Evolutionary conservation across 345 rosid species (phyloP), one percentile per base, ranked within the genome.

Genomic region (Corchorus capsularis): DNA sequence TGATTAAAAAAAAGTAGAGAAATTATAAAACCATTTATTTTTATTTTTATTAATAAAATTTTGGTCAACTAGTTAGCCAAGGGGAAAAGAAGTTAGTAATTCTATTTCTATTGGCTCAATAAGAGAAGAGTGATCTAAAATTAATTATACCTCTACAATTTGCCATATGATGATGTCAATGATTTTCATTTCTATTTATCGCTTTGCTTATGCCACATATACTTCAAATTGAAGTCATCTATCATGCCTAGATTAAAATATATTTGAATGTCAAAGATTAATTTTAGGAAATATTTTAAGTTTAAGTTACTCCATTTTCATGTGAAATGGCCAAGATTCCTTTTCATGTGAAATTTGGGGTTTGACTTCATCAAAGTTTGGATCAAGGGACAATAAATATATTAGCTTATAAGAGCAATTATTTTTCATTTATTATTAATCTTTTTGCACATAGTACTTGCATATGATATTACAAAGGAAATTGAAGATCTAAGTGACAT

Each of bases 211-310:
- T 50, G 37, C 34, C 2, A 52, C 11, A 53, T 34, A 16, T 8
- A 39, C 43, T 32, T 32, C 34, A 19, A 70, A 70, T 70, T 70
- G 15, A 70, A 35, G 73, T 50, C 73, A 70, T 35, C 73, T n/a
- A 39, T 52, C 57, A 55, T 37, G 60, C 27, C 66, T 35, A 34
- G 15, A 34, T 47, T 62, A 62, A 62, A 62, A 62, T 62, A 62
- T 4, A 15, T 35, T 62, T 46, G 10, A 63, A 37, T 6, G 20
- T 35, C 41, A 37, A 35, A 10, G 22, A 63, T 39, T 20, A 4
- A 39, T 17, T 63, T 17, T 39, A n/a, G 7, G n/a, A 4, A 2
- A 17, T 1, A 63, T 10, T 16, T 41, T 9, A 8, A n/a, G 41
- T 17, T 16, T 41, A n/a, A 64, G 50, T 64, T 41, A 41, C 13